Evolutionary conservation across 208 protist species (phyloP).

Genomic region (Leishmania lainsoni): DNA sequence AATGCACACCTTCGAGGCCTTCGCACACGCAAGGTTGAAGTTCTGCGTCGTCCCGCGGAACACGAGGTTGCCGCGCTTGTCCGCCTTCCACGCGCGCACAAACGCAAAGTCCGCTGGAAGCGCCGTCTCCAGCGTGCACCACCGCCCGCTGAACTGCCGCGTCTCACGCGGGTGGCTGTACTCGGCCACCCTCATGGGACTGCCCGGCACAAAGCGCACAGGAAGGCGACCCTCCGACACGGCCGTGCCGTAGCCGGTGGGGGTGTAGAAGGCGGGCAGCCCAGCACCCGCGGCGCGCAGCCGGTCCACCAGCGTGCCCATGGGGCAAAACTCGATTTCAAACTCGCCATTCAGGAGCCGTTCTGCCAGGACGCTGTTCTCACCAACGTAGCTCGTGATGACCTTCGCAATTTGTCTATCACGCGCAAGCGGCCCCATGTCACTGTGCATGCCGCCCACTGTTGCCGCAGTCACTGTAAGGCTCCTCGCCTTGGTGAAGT

Average conservation of each 20-base stretch:
- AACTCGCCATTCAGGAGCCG: constrained; percentile 91
- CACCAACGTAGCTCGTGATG: constrained; percentile 93
- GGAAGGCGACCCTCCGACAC: constrained; percentile 78
- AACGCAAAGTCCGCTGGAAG: constrained; percentile 91
- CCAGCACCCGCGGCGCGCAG: constrained; percentile 92
- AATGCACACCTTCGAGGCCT: constrained; percentile 87
- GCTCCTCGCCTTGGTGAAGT: constrained; percentile 48
- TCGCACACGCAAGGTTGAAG: constrained; percentile 90
- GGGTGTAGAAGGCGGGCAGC: constrained; percentile 95
- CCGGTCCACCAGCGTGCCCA: constrained; percentile 94
- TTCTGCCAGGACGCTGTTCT: constrained; percentile 89
- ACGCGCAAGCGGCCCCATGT: constrained; percentile 73
- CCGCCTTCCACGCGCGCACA: constrained; percentile 93
- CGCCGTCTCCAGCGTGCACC: constrained; percentile 87
- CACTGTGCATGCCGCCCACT: no score
- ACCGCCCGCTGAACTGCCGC: constrained; percentile 74
- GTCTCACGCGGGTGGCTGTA: constrained; percentile 60
- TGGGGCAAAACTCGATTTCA: constrained; percentile 93
- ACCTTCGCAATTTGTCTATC: constrained; percentile 77
- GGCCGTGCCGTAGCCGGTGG: constrained; percentile 88
- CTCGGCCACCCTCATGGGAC: constrained; percentile 51
- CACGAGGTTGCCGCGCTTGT: constrained; percentile 66
- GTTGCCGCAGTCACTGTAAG: constrained; percentile 72
- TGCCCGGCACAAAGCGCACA: constrained; percentile 82
- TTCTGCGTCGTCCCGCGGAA: constrained; percentile 91